Evolutionary conservation across 164 flowering plant species (phyloP).

Genomic region (Annona squamosa): DNA sequence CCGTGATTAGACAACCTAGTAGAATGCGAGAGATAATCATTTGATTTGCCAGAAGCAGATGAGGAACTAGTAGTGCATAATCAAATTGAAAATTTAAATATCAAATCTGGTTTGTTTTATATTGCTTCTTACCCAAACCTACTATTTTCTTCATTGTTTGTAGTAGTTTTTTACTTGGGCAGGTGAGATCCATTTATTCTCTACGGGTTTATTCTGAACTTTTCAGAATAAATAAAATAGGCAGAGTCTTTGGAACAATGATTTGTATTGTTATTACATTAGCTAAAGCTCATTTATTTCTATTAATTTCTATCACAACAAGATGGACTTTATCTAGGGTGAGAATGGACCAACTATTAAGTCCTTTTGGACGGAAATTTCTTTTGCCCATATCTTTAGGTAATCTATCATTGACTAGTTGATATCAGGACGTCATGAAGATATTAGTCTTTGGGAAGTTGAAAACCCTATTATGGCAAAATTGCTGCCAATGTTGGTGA

Average conservation of each 20-base stretch:
- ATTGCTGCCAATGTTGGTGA: no score
- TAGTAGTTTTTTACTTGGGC: background rate
- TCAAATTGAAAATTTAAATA: background rate
- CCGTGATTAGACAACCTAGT: no score
- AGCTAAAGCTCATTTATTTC: no score
- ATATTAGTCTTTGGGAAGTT: no score
- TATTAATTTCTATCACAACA: no score
- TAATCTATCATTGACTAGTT: no score
- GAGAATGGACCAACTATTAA: no score
- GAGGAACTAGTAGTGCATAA: background rate
- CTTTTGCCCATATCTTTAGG: no score
- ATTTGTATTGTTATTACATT: background rate
- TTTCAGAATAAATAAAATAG: background rate
- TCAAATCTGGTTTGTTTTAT: background rate
- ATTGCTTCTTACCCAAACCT: background rate
- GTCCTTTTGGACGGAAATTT: no score
- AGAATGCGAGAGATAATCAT: background rate
- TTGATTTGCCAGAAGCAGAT: background rate
- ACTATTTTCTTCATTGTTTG: background rate
- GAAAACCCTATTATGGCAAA: no score
- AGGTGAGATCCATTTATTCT: background rate
- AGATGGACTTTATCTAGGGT: no score
- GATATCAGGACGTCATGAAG: no score
- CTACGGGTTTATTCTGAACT: background rate
- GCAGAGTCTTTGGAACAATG: background rate